Evolutionary conservation across 2,329 filamentous ascomycete genomes (phyloP).

Genomic region (Neocatenulostroma microsporum): DNA sequence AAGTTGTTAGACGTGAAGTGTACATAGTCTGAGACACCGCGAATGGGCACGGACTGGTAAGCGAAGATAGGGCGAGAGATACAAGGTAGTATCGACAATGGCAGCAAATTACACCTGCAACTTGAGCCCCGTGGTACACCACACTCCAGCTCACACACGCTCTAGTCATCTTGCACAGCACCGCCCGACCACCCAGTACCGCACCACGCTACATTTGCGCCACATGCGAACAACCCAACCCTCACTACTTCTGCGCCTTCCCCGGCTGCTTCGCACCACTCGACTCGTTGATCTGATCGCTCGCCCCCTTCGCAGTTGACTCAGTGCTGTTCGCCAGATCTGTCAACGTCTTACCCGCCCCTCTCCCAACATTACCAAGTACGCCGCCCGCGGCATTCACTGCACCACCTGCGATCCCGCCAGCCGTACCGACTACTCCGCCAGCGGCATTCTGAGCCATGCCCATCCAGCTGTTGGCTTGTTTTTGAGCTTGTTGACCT

Average conservation of each 20-base stretch:
- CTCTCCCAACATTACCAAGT: slow-evolving; percentile 2
- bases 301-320: not conserved
- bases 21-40: no score
- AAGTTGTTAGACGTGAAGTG: no score
- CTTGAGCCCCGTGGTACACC: no score
- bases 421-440: slow-evolving; percentile 3
- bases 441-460: slow-evolving; percentile 1
- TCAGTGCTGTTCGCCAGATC: slow-evolving; percentile 2
- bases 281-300: slow-evolving; percentile 7
- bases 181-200: no score
- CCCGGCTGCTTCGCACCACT: slow-evolving; percentile 7
- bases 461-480: slow-evolving; percentile 2
- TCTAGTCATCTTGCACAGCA: no score
- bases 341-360: slow-evolving; percentile 1
- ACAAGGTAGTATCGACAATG: no score
- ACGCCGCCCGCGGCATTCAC: slow-evolving; percentile 1
- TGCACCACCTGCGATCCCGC: slow-evolving; percentile 1
- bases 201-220: no score
- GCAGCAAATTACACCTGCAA: no score
- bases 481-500: not conserved
- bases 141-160: no score
- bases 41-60: no score
- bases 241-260: not conserved
- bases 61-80: no score
- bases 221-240: no score